These are phyloP conservation scores for Colletotrichum destructivum DNA, from an alignment of 2,329 filamentous ascomycete genomes.

Conservation along the genomic window DNA sequence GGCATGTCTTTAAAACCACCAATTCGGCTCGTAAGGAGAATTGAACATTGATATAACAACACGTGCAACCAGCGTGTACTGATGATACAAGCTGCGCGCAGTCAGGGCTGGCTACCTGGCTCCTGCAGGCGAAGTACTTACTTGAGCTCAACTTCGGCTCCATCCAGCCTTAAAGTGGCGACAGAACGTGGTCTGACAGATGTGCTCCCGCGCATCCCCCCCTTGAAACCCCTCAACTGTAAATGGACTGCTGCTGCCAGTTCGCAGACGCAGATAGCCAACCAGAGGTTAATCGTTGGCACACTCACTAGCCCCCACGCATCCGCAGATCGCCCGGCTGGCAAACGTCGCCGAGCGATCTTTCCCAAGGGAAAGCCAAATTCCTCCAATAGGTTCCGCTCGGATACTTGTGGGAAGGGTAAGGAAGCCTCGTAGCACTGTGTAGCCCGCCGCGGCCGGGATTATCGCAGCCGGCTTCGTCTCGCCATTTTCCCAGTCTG, in stretches of 20 bases:
- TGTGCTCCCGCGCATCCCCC: background rate
- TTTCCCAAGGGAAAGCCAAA: slow-evolving; percentile 7
- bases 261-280: slow-evolving; percentile 24
- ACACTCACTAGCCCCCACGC: slow-evolving; percentile 26
- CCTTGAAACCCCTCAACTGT: slow-evolving; percentile 12
- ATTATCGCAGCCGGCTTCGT: slow-evolving; percentile 7
- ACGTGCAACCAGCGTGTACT: no score
- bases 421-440: background rate
- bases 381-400: slow-evolving; percentile 32
- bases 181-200: no score
- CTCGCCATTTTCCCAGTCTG: slow-evolving; percentile 7
- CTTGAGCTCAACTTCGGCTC: no score
- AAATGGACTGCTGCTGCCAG: slow-evolving; percentile 18
- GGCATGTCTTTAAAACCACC: no score
- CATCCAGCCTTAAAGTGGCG: no score
- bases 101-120: no score
- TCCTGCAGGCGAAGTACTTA: no score
- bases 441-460: background rate
- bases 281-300: slow-evolving; percentile 27
- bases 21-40: no score
- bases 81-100: no score
- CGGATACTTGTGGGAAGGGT: slow-evolving; percentile 1
- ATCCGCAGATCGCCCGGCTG: slow-evolving; percentile 35
- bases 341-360: slow-evolving; percentile 28
- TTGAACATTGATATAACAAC: no score